Percentiles rank a stretch among this genome's conserved stretches.
phyloP scores from a whole-genome alignment of 2,329 filamentous ascomycete species.

The Epichloe sibirici region DNA sequence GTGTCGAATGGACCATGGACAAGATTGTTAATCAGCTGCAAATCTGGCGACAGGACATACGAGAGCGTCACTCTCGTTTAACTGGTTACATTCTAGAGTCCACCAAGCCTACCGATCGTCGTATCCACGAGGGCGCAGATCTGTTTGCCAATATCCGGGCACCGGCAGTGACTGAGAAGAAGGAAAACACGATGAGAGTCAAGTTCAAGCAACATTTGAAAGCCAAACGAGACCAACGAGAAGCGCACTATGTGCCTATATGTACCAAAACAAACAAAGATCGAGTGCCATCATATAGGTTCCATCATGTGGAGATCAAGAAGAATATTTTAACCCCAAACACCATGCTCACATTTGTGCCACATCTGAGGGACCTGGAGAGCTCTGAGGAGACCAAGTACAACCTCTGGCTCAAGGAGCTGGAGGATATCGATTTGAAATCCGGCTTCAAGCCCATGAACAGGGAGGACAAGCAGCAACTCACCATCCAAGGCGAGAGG shows the following conservation, averaged over 20 bases:
- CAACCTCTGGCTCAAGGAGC: constrained; percentile 42
- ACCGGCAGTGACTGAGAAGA: constrained; percentile 22
- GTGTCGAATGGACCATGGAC: constrained; percentile 28
- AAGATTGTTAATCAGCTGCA: constrained; percentile 30
- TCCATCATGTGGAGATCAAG: constrained; percentile 47
- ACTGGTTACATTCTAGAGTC: constrained; percentile 33
- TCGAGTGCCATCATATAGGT: constrained; percentile 44
- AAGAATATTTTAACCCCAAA: constrained; percentile 49
- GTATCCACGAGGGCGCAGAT: constrained; percentile 30
- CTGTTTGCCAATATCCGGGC: constrained; percentile 34
- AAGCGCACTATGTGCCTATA: constrained; percentile 28
- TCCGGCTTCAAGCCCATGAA: constrained; percentile 45
- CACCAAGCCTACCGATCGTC: constrained; percentile 27
- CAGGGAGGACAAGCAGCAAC: constrained; percentile 35
- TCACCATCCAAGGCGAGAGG: constrained; percentile 38
- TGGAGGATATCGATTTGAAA: constrained; percentile 44
- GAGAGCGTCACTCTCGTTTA: constrained; percentile 32
- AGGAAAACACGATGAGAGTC: constrained; percentile 31
- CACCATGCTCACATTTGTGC: constrained; percentile 48
- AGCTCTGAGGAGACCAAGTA: constrained; percentile 44
- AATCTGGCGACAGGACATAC: constrained; percentile 30
- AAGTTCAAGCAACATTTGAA: constrained; percentile 39
- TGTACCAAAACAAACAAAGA: constrained; percentile 37
- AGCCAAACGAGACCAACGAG: constrained; percentile 32
- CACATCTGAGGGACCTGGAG: constrained; percentile 44